Evolutionary conservation across 495 filamentous ascomycete genomes (phyloP).

Genomic region (Aspergillus sclerotiicarbonarius): DNA sequence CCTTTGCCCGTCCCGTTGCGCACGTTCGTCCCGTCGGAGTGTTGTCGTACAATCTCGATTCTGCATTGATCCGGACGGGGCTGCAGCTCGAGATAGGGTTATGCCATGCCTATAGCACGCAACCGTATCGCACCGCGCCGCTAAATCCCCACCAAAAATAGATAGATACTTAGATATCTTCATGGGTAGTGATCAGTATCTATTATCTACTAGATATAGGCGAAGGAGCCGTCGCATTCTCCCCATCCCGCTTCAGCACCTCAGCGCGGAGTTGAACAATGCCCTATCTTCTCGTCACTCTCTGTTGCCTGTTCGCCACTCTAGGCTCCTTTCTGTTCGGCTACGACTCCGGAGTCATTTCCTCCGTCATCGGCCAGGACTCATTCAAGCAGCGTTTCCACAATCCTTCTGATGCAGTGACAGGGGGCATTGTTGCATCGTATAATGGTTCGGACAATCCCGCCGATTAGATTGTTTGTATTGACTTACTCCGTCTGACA

Average conservation of each 20-base stretch:
- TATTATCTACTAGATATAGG: background rate
- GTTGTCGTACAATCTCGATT: background rate
- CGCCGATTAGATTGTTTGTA: background rate
- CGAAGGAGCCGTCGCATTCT: background rate
- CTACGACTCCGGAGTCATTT: constrained; percentile 53
- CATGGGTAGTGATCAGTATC: background rate
- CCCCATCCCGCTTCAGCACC: background rate
- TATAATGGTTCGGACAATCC: constrained; percentile 36
- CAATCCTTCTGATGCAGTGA: constrained; percentile 37
- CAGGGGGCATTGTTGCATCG: constrained; percentile 51
- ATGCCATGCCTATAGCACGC: background rate
- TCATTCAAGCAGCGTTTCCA: constrained; percentile 44
- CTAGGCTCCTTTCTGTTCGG: constrained; percentile 59
- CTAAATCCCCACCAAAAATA: background rate
- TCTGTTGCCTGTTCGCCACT: constrained; percentile 54
- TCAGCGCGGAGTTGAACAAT: constrained; percentile 13
- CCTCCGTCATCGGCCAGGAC: constrained; percentile 45
- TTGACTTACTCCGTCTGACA: background rate
- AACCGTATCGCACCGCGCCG: background rate
- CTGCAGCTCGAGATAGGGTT: background rate
- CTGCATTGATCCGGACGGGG: background rate
- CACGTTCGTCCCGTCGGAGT: background rate
- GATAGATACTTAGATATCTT: background rate
- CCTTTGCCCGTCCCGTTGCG: background rate
- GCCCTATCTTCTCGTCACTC: constrained; percentile 39